Percentiles rank a stretch among this genome's conserved stretches.
Evolutionary conservation across 805 yeast species (phyloP).

Genomic region (Metschnikowia cubensis): DNA sequence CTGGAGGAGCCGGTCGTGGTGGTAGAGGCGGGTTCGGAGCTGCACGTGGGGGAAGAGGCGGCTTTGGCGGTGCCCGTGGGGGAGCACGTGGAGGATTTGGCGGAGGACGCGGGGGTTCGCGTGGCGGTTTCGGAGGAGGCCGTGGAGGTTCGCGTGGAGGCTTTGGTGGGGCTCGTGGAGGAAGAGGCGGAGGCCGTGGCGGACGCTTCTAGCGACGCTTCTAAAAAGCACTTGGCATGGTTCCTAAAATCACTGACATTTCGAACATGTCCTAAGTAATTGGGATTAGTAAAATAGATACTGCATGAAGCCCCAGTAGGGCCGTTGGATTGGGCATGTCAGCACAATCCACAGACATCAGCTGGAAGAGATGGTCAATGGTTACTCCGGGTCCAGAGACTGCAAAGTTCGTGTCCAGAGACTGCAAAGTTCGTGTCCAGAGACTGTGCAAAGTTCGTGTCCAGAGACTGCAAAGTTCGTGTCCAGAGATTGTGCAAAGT

Average conservation of each 20-base stretch:
- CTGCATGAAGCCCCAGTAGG: not conserved
- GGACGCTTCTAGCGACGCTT: conserved; percentile 13
- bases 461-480: too few relatives aligned
- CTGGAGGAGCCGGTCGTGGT: conserved; percentile 44
- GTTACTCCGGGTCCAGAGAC: too few relatives aligned
- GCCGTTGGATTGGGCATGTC: too few relatives aligned
- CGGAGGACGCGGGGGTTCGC: conserved; percentile 33
- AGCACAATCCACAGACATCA: too few relatives aligned
- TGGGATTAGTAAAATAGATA: too few relatives aligned
- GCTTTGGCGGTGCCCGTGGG: conserved; percentile 3
- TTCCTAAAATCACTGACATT: not conserved
- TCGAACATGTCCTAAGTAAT: too few relatives aligned
- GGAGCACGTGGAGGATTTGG: conserved; percentile 15
- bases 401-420: too few relatives aligned
- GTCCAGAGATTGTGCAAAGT: too few relatives aligned
- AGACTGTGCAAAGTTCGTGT: too few relatives aligned
- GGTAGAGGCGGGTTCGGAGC: conserved; percentile 26
- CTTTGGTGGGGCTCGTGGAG: conserved; percentile 20
- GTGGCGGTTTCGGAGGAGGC: conserved; percentile 34
- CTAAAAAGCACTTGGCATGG: too few relatives aligned
- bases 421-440: too few relatives aligned
- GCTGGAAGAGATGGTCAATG: too few relatives aligned
- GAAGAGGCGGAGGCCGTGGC: conserved; percentile 3
- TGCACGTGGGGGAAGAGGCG: conserved; percentile 36
- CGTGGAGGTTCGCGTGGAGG: conserved; percentile 36